phyloP scores from a whole-genome alignment of 129 eudicot genomes.

The Oenanthe sinensis region DNA sequence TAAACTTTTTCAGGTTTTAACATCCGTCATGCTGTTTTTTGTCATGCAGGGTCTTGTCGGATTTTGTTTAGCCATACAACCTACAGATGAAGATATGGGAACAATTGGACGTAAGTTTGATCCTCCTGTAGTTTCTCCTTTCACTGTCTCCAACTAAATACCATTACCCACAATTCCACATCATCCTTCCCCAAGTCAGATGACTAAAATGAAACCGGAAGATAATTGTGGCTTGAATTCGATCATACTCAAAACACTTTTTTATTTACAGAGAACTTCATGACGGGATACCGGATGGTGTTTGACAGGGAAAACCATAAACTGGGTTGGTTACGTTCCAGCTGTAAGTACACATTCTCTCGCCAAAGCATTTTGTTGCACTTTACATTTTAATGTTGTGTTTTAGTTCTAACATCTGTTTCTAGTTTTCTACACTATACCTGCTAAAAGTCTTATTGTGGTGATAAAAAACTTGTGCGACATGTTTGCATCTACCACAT shows the following conservation, averaged over 20 bases:
- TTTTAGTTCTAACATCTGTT: neutral
- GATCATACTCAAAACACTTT: neutral
- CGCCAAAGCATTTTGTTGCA: neutral
- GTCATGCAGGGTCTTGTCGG: constrained; percentile 68
- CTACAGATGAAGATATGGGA: constrained; percentile 45
- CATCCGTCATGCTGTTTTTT: neutral
- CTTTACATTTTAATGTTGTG: neutral
- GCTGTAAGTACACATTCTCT: constrained; percentile 61
- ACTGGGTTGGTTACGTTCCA: constrained; percentile 89
- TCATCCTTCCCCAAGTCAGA: neutral
- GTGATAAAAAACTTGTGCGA: neutral
- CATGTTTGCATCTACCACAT: neutral
- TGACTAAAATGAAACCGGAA: neutral
- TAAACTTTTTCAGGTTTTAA: neutral
- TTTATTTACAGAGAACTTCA: constrained; percentile 76
- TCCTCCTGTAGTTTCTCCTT: neutral
- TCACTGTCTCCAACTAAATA: neutral
- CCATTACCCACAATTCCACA: no score
- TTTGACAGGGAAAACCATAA: constrained; percentile 82
- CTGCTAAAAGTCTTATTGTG: neutral
- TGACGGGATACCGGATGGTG: constrained; percentile 87
- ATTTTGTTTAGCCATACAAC: constrained; percentile 80
- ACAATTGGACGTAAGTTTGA: constrained; percentile 80
- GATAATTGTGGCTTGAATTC: neutral
- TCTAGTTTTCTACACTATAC: neutral